phyloP scores from a whole-genome alignment of 495 filamentous ascomycete species.

The Aspergillus sclerotiicarbonarius region DNA sequence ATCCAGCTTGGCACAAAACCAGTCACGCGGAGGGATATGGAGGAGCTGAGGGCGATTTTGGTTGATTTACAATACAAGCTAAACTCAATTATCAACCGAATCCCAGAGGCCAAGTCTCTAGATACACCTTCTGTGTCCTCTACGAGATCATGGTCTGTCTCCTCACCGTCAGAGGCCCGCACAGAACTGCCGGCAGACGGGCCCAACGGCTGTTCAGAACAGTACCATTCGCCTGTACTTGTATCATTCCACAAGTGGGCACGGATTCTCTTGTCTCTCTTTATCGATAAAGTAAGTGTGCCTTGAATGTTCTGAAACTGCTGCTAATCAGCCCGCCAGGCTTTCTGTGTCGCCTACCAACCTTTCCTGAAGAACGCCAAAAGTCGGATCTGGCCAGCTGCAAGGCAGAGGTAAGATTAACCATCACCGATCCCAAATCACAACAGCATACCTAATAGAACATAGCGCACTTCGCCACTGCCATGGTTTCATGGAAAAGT shows the following conservation, averaged over 20 bases:
- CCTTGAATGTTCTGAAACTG: background rate
- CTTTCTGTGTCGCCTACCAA: constrained; percentile 55
- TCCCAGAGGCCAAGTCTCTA: constrained; percentile 27
- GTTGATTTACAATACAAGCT: constrained; percentile 45
- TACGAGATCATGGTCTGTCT: constrained; percentile 28
- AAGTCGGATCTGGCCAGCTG: constrained; percentile 52
- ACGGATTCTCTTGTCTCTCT: constrained; percentile 42
- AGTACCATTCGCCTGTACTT: constrained; percentile 45
- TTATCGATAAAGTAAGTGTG: constrained; percentile 42
- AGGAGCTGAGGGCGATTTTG: constrained; percentile 43
- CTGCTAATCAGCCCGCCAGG: constrained; percentile 18
- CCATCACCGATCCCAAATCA: background rate
- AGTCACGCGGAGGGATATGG: constrained; percentile 44
- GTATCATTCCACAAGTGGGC: constrained; percentile 50
- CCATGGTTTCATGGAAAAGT: constrained; percentile 56
- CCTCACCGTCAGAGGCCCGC: constrained; percentile 28
- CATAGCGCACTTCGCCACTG: constrained; percentile 52
- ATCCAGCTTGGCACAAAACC: constrained; percentile 48
- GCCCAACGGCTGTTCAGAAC: constrained; percentile 37
- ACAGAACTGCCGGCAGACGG: constrained; percentile 39
- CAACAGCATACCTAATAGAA: constrained; percentile 10
- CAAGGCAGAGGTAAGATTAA: constrained; percentile 45
- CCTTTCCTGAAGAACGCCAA: constrained; percentile 57
- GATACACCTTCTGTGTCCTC: constrained; percentile 17
- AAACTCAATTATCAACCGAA: constrained; percentile 42